Percentiles rank a stretch among this genome's conserved stretches.
phyloP scores from a whole-genome alignment of 1,284 basidiomycete species.

The Paramarasmius palmivorus region DNA sequence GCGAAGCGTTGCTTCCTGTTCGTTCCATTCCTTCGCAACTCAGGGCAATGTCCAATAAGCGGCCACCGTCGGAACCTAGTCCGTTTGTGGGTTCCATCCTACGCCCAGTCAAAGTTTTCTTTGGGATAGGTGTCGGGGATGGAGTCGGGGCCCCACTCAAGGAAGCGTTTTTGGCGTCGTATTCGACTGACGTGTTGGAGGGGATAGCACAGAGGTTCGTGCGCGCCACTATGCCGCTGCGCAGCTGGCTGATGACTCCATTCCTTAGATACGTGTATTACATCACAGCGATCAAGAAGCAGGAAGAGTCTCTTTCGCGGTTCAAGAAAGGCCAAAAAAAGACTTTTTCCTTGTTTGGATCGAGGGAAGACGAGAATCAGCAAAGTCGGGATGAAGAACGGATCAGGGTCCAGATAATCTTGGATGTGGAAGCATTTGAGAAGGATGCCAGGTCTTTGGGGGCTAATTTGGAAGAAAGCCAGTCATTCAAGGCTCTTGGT shows the following conservation, averaged over 20 bases:
- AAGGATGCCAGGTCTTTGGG: slow-evolving; percentile 73
- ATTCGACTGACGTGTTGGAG: slow-evolving; percentile 71
- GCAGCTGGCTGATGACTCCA: slow-evolving; percentile 1
- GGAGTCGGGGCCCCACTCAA: slow-evolving; percentile 60
- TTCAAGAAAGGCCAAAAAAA: slow-evolving; percentile 85
- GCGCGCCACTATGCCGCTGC: not conserved
- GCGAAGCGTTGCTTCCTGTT: slow-evolving; percentile 84
- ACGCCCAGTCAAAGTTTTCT: slow-evolving; percentile 79
- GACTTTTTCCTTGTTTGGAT: slow-evolving; percentile 77
- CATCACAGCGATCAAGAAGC: slow-evolving; percentile 84
- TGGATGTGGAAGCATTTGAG: slow-evolving; percentile 84
- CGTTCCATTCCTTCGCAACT: slow-evolving; percentile 88
- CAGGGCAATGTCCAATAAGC: slow-evolving; percentile 77
- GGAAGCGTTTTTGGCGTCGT: slow-evolving; percentile 51
- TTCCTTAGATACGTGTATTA: slow-evolving; percentile 61
- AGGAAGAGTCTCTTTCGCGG: slow-evolving; percentile 83
- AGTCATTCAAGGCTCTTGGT: slow-evolving; percentile 56
- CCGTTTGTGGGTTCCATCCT: slow-evolving; percentile 84
- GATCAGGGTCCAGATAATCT: slow-evolving; percentile 82
- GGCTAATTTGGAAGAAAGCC: slow-evolving; percentile 57
- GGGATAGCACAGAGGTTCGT: slow-evolving; percentile 68
- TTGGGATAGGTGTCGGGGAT: slow-evolving; percentile 58
- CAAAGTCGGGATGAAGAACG: slow-evolving; percentile 78
- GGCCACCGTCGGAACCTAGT: slow-evolving; percentile 73
- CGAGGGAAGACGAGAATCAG: slow-evolving; percentile 48